A percentile compares a stretch with the other conserved stretches of the same genome.
These are phyloP conservation scores for Podosphaera fusca DNA, from an alignment of 2,329 filamentous ascomycete genomes.

Conservation along the genomic window DNA sequence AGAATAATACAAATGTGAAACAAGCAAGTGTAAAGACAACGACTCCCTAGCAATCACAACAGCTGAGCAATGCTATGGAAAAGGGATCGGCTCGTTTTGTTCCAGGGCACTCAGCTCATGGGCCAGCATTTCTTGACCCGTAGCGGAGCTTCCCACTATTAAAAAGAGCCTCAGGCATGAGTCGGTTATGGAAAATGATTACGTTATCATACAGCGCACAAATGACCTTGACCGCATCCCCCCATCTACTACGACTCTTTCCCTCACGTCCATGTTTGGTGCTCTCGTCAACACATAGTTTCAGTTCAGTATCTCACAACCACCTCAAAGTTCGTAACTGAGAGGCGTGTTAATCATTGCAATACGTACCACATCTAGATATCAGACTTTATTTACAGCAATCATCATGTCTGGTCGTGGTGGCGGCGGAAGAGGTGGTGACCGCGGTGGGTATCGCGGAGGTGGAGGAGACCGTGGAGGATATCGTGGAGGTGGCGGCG, in stretches of 20 bases:
- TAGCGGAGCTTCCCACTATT: background rate
- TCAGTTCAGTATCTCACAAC: background rate
- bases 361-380: background rate
- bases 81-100: background rate
- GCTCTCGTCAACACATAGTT: background rate
- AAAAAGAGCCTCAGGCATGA: background rate
- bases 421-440: background rate
- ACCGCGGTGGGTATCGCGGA: conserved; percentile 4
- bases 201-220: background rate
- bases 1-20: background rate
- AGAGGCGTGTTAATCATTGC: background rate
- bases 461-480: conserved; percentile 4
- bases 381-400: background rate
- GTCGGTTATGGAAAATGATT: background rate
- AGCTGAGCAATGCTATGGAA: background rate
- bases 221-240: background rate
- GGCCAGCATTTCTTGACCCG: too few relatives aligned
- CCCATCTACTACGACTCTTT: too few relatives aligned
- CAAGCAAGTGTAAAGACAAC: background rate
- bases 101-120: background rate
- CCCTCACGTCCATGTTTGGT: too few relatives aligned
- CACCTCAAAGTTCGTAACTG: background rate
- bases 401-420: background rate
- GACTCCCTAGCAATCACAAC: background rate
- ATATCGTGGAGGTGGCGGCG: background rate